phyloP scores from a whole-genome alignment of 345 rosid genomes.

The Corchorus olitorius region DNA sequence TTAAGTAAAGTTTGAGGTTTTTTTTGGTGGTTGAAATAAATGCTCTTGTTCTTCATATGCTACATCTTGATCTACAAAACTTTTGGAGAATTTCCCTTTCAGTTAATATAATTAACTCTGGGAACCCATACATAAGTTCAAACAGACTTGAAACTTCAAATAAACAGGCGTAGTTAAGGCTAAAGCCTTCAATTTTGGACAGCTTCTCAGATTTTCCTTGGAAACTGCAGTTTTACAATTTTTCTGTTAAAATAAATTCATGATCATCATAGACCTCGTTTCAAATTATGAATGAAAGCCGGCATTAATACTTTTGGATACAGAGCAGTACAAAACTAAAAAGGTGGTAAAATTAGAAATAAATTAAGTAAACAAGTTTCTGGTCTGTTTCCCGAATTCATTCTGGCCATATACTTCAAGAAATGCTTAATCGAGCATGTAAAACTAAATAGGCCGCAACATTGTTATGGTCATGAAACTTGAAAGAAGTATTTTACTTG shows the following conservation, averaged over 20 bases:
- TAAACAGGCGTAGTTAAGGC: background rate
- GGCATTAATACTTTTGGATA: too few relatives aligned
- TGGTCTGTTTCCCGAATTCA: background rate
- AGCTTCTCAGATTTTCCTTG: background rate
- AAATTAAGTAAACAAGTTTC: too few relatives aligned
- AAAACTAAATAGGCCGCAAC: too few relatives aligned
- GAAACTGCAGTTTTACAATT: background rate
- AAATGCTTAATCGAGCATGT: too few relatives aligned
- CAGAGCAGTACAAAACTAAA: too few relatives aligned
- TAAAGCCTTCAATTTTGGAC: background rate
- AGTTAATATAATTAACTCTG: too few relatives aligned
- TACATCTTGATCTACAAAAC: too few relatives aligned
- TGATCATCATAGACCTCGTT: background rate
- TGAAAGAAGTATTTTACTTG: background rate
- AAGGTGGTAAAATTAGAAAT: too few relatives aligned
- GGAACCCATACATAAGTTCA: background rate
- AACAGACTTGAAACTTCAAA: too few relatives aligned
- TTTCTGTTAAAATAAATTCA: background rate
- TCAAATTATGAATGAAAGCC: too few relatives aligned
- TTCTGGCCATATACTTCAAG: too few relatives aligned
- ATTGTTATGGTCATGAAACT: too few relatives aligned
- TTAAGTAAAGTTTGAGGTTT: background rate
- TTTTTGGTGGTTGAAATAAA: constrained; percentile 10
- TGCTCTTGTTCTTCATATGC: background rate
- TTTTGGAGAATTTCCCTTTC: background rate